Evolutionary conservation across 169 alveolate species (phyloP).

Genomic region (Eimeria tenella): DNA sequence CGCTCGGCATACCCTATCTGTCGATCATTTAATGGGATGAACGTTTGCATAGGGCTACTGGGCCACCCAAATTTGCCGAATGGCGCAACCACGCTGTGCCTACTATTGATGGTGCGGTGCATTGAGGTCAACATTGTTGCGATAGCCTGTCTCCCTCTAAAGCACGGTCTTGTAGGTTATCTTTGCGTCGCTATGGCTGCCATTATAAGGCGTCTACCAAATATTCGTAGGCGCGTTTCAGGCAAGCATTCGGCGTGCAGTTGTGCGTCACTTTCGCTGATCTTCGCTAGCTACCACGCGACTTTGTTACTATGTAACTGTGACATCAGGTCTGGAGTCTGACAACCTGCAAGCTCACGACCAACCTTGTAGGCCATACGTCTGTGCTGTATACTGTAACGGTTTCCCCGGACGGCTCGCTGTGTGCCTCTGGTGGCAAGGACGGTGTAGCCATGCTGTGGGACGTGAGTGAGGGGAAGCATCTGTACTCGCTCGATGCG

Average conservation of each 20-base stretch:
- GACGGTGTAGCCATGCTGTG: constrained; percentile 97
- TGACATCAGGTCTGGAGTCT: constrained; percentile 93
- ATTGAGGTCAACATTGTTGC: neutral
- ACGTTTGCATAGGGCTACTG: constrained; percentile 34
- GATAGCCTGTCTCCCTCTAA: no score
- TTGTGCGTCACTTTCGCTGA: no score
- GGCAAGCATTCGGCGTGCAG: no score
- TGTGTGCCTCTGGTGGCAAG: constrained; percentile 99
- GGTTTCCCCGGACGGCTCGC: constrained; percentile 97
- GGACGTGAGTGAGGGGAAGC: constrained; percentile 97
- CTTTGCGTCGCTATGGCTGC: no score
- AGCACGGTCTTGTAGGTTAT: neutral
- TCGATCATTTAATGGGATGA: constrained; percentile 3
- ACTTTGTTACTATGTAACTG: no score
- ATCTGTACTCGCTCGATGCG: constrained; percentile 95
- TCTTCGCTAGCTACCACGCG: no score
- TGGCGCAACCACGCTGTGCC: no score
- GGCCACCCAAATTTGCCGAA: neutral
- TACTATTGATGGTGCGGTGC: no score
- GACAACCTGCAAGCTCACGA: constrained; percentile 94
- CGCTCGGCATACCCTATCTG: constrained; percentile 58
- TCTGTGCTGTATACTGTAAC: constrained; percentile 96
- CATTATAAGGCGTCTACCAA: no score
- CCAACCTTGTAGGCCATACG: constrained; percentile 97
- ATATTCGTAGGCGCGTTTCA: no score